These are phyloP conservation scores for Ganoderma boninense DNA, from an alignment of 1,284 basidiomycete genomes.

Conservation along the genomic window DNA sequence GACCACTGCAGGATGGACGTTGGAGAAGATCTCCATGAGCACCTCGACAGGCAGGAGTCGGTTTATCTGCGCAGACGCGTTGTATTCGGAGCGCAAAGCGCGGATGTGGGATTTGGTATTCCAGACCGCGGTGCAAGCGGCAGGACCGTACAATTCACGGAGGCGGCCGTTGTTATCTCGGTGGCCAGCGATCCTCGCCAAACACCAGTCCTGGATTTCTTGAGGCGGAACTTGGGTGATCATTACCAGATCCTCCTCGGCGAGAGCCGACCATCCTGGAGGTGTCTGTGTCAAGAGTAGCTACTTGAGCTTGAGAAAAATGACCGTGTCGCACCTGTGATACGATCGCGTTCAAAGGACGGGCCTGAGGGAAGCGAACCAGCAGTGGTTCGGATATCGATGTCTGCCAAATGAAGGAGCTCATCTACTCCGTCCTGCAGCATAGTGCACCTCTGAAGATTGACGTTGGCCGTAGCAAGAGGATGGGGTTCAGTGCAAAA, in stretches of 20 bases:
- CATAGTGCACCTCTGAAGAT: no score
- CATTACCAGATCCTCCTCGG: not conserved
- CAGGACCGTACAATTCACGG: not conserved
- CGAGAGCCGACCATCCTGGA: not conserved
- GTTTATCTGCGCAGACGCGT: not conserved
- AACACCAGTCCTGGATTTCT: not conserved
- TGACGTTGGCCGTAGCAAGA: no score
- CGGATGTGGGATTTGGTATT: not conserved
- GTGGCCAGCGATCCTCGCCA: not conserved
- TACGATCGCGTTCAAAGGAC: no score
- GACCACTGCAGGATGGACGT: not conserved
- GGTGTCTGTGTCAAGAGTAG: no score
- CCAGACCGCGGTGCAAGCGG: not conserved
- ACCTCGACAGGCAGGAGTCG: not conserved
- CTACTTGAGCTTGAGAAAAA: no score
- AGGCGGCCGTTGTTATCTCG: not conserved
- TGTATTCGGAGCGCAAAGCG: conserved; percentile 4
- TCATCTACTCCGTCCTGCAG: no score
- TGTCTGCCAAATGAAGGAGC: no score
- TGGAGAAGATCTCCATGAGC: conserved; percentile 9
- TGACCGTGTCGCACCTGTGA: no score
- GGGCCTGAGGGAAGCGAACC: no score
- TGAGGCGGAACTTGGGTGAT: not conserved
- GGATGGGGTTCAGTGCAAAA: no score
- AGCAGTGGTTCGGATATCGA: no score